phyloP scores from a whole-genome alignment of 768 basidiomycete genomes.

The Neoboletus magnificus region DNA sequence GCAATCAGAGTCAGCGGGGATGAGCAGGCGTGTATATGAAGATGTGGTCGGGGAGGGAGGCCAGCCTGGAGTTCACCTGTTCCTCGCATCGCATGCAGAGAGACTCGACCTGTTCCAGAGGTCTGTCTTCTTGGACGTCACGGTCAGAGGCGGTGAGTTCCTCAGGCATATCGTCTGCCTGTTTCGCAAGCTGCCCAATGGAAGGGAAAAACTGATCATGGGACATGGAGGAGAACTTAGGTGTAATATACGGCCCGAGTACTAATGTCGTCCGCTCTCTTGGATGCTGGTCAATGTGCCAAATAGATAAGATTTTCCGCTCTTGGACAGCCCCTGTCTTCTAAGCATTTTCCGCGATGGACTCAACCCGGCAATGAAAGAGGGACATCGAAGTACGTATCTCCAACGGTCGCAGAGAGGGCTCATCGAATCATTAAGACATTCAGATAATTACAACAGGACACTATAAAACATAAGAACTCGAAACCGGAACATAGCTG shows the following conservation, averaged over 20 bases:
- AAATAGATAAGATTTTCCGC: constrained; percentile 1
- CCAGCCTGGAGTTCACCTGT: constrained; percentile 55
- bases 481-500: neutral
- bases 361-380: neutral
- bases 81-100: constrained; percentile 93
- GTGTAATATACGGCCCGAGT: neutral
- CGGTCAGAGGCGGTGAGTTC: constrained; percentile 28
- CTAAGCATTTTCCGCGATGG: too few relatives aligned
- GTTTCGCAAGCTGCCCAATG: constrained; percentile 53
- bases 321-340: constrained; percentile 2
- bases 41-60: neutral
- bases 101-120: constrained; percentile 82
- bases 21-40: neutral
- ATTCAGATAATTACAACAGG: constrained; percentile 21
- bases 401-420: neutral
- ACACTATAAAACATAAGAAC: constrained; percentile 3
- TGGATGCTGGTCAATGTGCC: too few relatives aligned
- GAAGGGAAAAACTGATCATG: constrained; percentile 48
- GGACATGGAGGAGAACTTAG: constrained; percentile 18
- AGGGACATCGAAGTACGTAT: neutral
- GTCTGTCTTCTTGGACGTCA: constrained; percentile 42
- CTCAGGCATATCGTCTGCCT: constrained; percentile 37
- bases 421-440: constrained; percentile 13
- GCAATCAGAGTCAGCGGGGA: constrained; percentile 24
- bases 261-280: neutral